Base-by-base conservation (phyloP, 176 grass and related monocot species). In the Neostapfia colusana region DNA sequence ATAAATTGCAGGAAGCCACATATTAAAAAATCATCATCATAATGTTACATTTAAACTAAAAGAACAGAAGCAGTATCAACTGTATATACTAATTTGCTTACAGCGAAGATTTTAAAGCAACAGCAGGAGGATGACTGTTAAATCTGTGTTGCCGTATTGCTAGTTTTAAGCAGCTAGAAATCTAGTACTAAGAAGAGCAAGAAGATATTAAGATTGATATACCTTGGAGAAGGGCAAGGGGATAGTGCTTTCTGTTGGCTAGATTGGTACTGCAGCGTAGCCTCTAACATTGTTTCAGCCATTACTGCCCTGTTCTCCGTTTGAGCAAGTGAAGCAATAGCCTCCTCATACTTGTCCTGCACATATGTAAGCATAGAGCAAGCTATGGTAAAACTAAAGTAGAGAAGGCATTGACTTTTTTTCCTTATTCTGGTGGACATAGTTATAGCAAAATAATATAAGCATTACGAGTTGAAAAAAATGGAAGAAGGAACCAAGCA, bases 251-350 rank as follows among this genome's bases (percentile, higher is more conserved):
- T 99, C 46, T 85, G 89, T 75, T 99, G 96, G 73, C 96, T 90
- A 81, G 92, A 83, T 87, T 99, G 92, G 63, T 99, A 99, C 69
- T 99, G 96, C 81, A 99, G 57, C 75, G 96, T 99, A 72, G 96
- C 96, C 74, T 99, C 96, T 85, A 99, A 84, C 89, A 95, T 95
- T 56, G 96, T 95, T 88, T 99, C 96, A 75, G 96, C 96, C 92
- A 99, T 95, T 54, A 99, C 92, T 67, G 92, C 96, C 54, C 96
- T 88, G 72, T 95, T 99, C 83, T 95, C 92, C 89, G 92, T 88
- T 81, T 90, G 77, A 6, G 85, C 49, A 70, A 99, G 70, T 87
- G 82, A 89, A 82, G 85, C 65, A 70, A 83, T 92, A 71, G 89
- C 74, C 82, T 95, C 89, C 80, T 99, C 96, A 0, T 95, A 92